Conservation (phyloP, 495 filamentous ascomycete genomes). For the Sordaria brevicollis region DNA sequence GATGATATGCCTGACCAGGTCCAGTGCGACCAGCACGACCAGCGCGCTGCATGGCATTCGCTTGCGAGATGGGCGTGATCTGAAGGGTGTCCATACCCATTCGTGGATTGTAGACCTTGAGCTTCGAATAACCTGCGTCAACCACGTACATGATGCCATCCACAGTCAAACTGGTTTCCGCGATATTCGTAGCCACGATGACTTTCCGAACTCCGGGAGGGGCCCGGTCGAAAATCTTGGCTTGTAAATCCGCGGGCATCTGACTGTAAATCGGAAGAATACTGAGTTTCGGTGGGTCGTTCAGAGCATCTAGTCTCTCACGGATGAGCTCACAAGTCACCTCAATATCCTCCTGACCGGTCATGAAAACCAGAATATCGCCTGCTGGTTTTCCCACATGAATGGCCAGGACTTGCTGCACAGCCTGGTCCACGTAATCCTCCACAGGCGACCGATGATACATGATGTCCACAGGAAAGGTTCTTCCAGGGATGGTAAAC, state of each 20-base stretch:
- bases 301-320: conserved; percentile 81
- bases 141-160: conserved; percentile 99
- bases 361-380: conserved; percentile 99
- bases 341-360: conserved; percentile 97
- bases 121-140: conserved; percentile 88
- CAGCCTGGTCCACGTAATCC: conserved; percentile 95
- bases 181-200: conserved; percentile 98
- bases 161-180: conserved; percentile 94
- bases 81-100: conserved; percentile 99
- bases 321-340: conserved; percentile 87
- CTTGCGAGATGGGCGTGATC: conserved; percentile 96
- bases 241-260: conserved; percentile 96
- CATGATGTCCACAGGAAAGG: conserved; percentile 95
- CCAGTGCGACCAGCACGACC: conserved; percentile 92
- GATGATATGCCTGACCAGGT: conserved; percentile 87
- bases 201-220: conserved; percentile 87
- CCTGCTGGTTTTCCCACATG: conserved; percentile 86
- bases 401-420: conserved; percentile 94
- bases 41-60: conserved; percentile 87
- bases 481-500: conserved; percentile 92
- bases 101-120: conserved; percentile 96
- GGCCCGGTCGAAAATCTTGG: conserved; percentile 93
- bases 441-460: conserved; percentile 93
- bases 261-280: conserved; percentile 98
- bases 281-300: conserved; percentile 88